Evolutionary conservation across 495 filamentous ascomycete genomes (phyloP).

Genomic region (Diplogelasinospora grovesii): DNA sequence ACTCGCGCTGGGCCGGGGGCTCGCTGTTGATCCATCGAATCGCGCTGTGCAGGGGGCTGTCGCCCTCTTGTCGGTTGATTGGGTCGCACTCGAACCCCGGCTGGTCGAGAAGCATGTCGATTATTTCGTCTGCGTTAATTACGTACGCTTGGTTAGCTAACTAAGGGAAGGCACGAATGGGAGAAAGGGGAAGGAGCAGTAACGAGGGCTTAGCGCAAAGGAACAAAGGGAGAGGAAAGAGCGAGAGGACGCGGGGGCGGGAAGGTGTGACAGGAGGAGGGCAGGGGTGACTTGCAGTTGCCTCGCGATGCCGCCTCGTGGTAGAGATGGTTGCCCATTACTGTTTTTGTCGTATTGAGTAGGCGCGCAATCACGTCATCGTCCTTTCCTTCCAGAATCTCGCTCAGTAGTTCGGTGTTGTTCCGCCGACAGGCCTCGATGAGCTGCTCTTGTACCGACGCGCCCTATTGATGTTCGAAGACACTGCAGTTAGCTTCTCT

Average conservation of each 20-base stretch:
- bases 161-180: no score
- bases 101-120: slow-evolving; percentile 91
- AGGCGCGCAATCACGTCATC: slow-evolving; percentile 55
- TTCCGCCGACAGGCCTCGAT: slow-evolving; percentile 92
- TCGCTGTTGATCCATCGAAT: slow-evolving; percentile 74
- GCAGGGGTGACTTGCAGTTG: no score
- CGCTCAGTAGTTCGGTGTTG: slow-evolving; percentile 73
- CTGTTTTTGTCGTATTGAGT: slow-evolving; percentile 77
- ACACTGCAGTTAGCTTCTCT: no score
- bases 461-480: slow-evolving; percentile 60
- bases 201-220: no score
- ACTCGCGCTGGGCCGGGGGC: slow-evolving; percentile 49
- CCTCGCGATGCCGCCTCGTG: slow-evolving; percentile 84
- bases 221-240: no score
- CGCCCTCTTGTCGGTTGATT: slow-evolving; percentile 67
- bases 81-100: slow-evolving; percentile 93
- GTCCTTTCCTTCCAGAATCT: slow-evolving; percentile 40
- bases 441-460: slow-evolving; percentile 74
- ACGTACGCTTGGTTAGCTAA: no score
- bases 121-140: no score
- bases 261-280: no score
- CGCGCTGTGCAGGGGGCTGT: slow-evolving; percentile 86
- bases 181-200: no score
- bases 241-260: no score
- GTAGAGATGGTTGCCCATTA: slow-evolving; percentile 78